These are phyloP conservation scores for Trypethelium eluteriae DNA, from an alignment of 495 filamentous ascomycete genomes.

Conservation along the genomic window DNA sequence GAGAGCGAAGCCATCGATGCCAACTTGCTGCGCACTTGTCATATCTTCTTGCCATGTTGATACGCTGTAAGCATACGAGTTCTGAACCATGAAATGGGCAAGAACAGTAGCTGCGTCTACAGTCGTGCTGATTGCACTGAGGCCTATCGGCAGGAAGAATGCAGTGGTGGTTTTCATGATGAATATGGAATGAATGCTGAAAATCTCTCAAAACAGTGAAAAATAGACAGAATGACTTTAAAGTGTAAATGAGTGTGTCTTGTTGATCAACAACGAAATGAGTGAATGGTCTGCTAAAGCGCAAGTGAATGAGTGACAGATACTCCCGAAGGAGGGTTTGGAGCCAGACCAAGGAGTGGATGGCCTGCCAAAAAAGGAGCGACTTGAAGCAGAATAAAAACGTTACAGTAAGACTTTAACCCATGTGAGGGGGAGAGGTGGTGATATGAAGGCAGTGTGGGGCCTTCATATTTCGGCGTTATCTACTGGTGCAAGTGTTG, in stretches of 20 bases:
- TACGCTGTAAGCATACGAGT: conserved; percentile 21
- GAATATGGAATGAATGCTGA: background rate
- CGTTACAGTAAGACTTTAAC: background rate
- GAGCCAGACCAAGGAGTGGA: background rate
- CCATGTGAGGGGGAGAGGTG: background rate
- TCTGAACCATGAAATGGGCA: conserved; percentile 29
- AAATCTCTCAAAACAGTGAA: background rate
- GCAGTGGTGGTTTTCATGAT: background rate
- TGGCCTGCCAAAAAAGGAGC: background rate
- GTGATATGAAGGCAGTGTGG: background rate
- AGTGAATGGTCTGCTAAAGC: background rate
- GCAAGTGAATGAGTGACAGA: background rate
- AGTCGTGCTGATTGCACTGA: background rate
- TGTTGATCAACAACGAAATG: conserved; percentile 10
- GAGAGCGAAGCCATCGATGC: conserved; percentile 26
- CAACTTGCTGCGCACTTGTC: conserved; percentile 20
- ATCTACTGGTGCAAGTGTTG: background rate
- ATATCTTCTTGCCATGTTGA: conserved; percentile 24
- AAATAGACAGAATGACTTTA: background rate
- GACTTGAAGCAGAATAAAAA: background rate
- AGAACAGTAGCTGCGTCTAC: conserved; percentile 16
- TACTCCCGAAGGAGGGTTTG: background rate
- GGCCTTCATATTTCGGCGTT: conserved; percentile 1
- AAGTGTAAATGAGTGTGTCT: background rate
- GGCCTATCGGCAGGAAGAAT: background rate